Evolutionary conservation across 768 basidiomycete species (phyloP).

Genomic region (Leccinum fibrillosum): DNA sequence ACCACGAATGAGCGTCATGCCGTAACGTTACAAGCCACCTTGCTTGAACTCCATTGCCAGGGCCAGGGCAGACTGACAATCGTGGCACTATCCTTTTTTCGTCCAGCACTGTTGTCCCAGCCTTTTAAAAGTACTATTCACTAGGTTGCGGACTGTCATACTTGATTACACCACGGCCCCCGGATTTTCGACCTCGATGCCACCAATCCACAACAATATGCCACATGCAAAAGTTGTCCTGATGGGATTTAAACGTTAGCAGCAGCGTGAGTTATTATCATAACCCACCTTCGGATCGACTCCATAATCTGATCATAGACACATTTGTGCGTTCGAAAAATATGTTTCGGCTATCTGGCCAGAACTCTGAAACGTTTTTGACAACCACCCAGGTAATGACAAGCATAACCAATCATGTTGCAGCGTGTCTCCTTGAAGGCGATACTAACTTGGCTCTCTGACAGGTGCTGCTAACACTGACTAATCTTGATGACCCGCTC

Average conservation of each 20-base stretch:
- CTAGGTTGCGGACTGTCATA: too few relatives aligned
- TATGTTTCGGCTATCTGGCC: too few relatives aligned
- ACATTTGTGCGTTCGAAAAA: neutral
- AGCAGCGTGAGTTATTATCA: neutral
- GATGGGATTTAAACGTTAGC: neutral
- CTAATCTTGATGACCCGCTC: neutral
- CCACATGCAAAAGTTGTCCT: neutral
- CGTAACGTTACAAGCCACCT: too few relatives aligned
- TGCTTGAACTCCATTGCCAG: too few relatives aligned
- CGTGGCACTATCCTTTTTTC: too few relatives aligned
- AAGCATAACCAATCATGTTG: neutral
- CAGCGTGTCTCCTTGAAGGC: neutral
- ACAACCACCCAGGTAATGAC: neutral
- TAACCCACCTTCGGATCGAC: neutral
- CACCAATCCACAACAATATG: too few relatives aligned
- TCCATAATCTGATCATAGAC: neutral
- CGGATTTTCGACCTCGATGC: too few relatives aligned
- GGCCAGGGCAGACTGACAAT: too few relatives aligned
- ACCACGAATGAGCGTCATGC: too few relatives aligned
- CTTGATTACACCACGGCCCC: too few relatives aligned
- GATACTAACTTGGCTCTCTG: neutral
- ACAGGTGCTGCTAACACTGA: neutral
- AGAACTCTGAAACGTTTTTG: neutral
- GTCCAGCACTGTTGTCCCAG: too few relatives aligned
- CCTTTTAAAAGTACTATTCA: too few relatives aligned